Evolutionary conservation across 1,139 yeast genomes (phyloP).

Genomic region (Williopsis jadinii): DNA sequence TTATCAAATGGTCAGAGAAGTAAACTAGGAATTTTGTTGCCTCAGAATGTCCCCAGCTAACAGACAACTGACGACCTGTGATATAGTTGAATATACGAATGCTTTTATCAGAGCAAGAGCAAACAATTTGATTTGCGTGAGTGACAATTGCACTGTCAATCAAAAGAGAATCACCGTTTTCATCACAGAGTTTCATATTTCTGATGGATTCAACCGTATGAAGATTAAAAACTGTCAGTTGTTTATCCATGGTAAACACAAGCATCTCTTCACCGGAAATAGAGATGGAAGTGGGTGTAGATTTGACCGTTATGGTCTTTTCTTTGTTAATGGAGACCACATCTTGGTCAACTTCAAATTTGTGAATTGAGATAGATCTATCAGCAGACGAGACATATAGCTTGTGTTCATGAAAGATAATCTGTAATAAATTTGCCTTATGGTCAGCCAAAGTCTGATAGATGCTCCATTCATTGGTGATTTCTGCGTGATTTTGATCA

Average conservation of each 20-base stretch:
- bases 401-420: constrained; percentile 26
- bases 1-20: constrained; percentile 26
- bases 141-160: constrained; percentile 35
- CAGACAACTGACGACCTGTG: constrained; percentile 39
- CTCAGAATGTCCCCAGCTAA: constrained; percentile 65
- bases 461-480: constrained; percentile 36
- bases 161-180: constrained; percentile 35
- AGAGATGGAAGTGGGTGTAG: constrained; percentile 37
- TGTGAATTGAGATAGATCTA: constrained; percentile 49
- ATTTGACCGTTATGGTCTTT: constrained; percentile 42
- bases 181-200: constrained; percentile 34
- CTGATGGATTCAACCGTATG: constrained; percentile 30
- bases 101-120: constrained; percentile 52
- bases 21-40: constrained; percentile 37
- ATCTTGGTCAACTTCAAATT: constrained; percentile 23
- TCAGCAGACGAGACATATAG: constrained; percentile 54
- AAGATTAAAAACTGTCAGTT: constrained; percentile 34
- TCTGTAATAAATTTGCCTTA: constrained; percentile 43
- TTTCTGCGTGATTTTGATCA: not conserved
- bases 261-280: constrained; percentile 32
- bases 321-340: constrained; percentile 27
- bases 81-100: constrained; percentile 41
- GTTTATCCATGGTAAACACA: constrained; percentile 49
- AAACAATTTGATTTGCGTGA: constrained; percentile 29
- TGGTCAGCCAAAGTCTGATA: constrained; percentile 52